These are phyloP conservation scores for Patellifolia procumbens DNA, from an alignment of 179 eudicot species.

Conservation along the genomic window DNA sequence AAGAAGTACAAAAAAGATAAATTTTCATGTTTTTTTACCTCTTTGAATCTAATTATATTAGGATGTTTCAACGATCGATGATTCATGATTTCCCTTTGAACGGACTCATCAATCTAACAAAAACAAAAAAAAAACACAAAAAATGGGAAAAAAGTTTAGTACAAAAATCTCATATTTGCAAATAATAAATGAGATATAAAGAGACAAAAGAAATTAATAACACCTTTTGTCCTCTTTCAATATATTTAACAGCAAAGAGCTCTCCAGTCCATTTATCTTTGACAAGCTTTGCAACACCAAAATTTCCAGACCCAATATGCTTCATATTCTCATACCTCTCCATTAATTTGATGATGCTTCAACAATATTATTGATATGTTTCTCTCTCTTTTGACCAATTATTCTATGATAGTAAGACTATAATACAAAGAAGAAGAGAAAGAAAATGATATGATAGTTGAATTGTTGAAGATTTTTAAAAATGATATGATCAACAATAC, in stretches of 20 bases:
- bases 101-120: conserved; percentile 81
- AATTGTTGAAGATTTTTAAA: not conserved
- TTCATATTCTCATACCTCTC: conserved; percentile 68
- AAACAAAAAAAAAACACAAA: not conserved
- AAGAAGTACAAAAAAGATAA: not conserved
- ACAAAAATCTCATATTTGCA: too few species aligned
- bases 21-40: conserved; percentile 42
- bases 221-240: conserved; percentile 87
- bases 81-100: conserved; percentile 78
- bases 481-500: conserved; percentile 9
- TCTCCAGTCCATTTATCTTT: conserved; percentile 58
- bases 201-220: not conserved
- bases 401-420: not conserved
- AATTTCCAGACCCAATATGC: conserved; percentile 82
- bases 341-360: conserved; percentile 39
- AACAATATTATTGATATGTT: not conserved
- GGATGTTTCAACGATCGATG: conserved; percentile 80
- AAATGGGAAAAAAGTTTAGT: not conserved
- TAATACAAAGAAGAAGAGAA: not conserved
- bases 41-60: conserved; percentile 73
- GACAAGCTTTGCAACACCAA: conserved; percentile 85
- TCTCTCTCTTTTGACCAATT: conserved; percentile 19
- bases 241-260: conserved; percentile 76
- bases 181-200: not conserved
- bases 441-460: not conserved